A percentile compares a stretch with the other conserved stretches of the same genome.
These are phyloP conservation scores for Capronia coronata DNA, from an alignment of 2,329 filamentous ascomycete genomes.

Conservation along the genomic window DNA sequence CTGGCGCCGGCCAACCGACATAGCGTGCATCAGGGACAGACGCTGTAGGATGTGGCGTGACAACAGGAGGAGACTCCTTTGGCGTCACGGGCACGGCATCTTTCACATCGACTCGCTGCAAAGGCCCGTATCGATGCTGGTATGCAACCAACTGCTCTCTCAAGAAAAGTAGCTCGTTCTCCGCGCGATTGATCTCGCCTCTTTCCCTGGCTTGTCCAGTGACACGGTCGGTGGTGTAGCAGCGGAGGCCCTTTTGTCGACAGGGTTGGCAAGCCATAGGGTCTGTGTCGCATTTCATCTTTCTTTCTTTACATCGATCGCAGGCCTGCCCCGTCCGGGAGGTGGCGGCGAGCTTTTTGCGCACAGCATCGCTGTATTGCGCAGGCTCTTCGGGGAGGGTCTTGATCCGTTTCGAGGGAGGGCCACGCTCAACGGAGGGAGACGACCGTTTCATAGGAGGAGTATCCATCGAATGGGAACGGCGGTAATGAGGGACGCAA, in stretches of 20 bases:
- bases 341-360: conserved; percentile 48
- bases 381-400: conserved; percentile 27
- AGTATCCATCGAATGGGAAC: conserved; percentile 15
- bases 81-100: conserved; percentile 7
- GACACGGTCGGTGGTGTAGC: conserved; percentile 79
- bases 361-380: conserved; percentile 41
- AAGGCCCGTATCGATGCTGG: conserved; percentile 48
- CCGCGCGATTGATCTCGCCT: conserved; percentile 70
- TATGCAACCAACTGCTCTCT: conserved; percentile 61
- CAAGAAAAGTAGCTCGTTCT: conserved; percentile 64
- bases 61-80: neutral
- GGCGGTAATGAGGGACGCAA: neutral
- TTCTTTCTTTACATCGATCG: conserved; percentile 82
- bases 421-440: conserved; percentile 17
- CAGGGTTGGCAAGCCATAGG: conserved; percentile 79
- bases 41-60: neutral
- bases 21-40: conserved; percentile 23
- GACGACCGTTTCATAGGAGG: conserved; percentile 15
- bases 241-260: conserved; percentile 66
- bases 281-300: conserved; percentile 78
- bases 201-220: conserved; percentile 72
- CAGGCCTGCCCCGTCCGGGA: conserved; percentile 74
- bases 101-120: conserved; percentile 11
- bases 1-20: conserved; percentile 25
- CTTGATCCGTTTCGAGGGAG: conserved; percentile 27